phyloP scores from a whole-genome alignment of 2,329 filamentous ascomycete species.

The Teratosphaeria zuluensis region DNA sequence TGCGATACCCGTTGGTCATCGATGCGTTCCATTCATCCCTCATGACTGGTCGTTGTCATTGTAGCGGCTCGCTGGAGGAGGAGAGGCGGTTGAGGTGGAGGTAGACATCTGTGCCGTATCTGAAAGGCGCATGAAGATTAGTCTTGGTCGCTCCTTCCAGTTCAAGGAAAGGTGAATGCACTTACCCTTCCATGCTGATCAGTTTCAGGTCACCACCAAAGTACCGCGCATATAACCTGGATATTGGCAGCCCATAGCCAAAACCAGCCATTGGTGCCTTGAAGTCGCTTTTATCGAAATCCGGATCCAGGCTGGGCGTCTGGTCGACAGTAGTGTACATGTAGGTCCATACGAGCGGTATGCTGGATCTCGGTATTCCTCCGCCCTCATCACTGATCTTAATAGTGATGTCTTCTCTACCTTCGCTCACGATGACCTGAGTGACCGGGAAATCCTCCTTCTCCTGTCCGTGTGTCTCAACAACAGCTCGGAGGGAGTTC shows the following conservation, averaged over 20 bases:
- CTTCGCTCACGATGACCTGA: conserved; percentile 95
- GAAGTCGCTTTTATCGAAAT: conserved; percentile 98
- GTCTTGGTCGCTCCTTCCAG: conserved; percentile 28
- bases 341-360: conserved; percentile 98
- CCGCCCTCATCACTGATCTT: conserved; percentile 96
- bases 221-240: conserved; percentile 85
- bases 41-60: conserved; percentile 87
- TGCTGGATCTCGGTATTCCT: conserved; percentile 83
- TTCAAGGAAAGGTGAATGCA: conserved; percentile 71
- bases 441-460: conserved; percentile 94
- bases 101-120: conserved; percentile 97
- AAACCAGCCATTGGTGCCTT: conserved; percentile 99
- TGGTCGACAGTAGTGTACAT: conserved; percentile 99
- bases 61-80: conserved; percentile 88
- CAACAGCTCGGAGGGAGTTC: conserved; percentile 92
- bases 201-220: conserved; percentile 95
- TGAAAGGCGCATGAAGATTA: conserved; percentile 29
- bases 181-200: conserved; percentile 98
- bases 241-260: conserved; percentile 94
- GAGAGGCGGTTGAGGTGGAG: conserved; percentile 93
- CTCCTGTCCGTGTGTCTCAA: conserved; percentile 88
- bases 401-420: conserved; percentile 97
- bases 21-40: conserved; percentile 52
- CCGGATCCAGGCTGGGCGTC: conserved; percentile 87
- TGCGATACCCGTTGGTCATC: conserved; percentile 21